Base-by-base conservation (phyloP, 495 filamentous ascomycete genomes). In the Oidiodendron maius region DNA sequence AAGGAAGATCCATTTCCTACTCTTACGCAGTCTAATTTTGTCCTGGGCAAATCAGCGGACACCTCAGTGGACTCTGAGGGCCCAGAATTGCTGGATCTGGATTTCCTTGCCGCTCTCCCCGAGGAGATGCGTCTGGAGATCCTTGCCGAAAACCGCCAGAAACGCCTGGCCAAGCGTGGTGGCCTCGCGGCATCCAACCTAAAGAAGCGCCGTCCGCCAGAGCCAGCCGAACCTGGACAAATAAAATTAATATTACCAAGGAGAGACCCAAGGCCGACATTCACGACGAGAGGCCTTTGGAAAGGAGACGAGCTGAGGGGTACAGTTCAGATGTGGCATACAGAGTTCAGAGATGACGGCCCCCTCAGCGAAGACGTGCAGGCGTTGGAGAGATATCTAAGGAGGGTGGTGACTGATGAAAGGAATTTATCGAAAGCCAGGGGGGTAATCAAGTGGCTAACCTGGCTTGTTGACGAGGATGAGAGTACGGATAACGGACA, bases 121-220 rank as follows among this genome's bases (percentile, higher is more conserved):
- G 82, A 86, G 46, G 86, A 95, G 43, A 76, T 96, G 40, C 80
- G 87, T 26, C 64, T 64, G 17, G 90, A 96, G 68, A 73, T 96
- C 12, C 61, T 95, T 8, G 80, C 74, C 4, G 82, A 95, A 56
- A 81, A 87, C 48, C 79, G 80, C 11, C 20, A 28, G 13, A 65
- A 72, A 0, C 77, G 73, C 9, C 67, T 81, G 10, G 60, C 72
- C 18, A 71, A 72, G 30, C 66, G 62, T 4, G 55, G 68, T 13
- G 68, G 61, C 21, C 55, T 73, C 53, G 38, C 61, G 46, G 22
- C 53, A 50, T 23, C 55, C 1, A 41, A 24, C 9, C 35, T 17
- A 22, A 58, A 53, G 38, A 63, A 52, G 50, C 43, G 41, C 21
- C 48, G 13, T 24, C 25, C 55, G 51, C 26, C 46, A 48, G 36